These are phyloP conservation scores for Porodaedalea pini DNA, from an alignment of 1,284 basidiomycete genomes.

Conservation along the genomic window DNA sequence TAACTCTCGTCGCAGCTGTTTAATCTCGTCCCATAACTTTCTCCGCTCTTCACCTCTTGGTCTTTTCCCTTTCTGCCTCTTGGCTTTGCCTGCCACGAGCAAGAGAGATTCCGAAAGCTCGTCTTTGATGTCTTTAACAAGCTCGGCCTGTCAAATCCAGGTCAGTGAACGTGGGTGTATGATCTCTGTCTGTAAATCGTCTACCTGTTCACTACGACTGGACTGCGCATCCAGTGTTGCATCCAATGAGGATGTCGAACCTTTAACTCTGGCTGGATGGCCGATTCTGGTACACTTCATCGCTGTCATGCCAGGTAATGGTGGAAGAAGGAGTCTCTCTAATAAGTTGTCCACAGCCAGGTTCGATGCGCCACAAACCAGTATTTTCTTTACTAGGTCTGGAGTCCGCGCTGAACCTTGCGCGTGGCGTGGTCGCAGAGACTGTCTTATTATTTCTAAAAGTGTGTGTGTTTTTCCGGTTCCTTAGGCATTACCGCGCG, in stretches of 20 bases:
- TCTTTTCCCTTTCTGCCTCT: constrained; percentile 67
- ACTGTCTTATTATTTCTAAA: constrained; percentile 85
- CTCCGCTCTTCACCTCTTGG: constrained; percentile 76
- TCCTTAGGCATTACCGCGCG: constrained; percentile 37
- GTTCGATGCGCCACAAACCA: constrained; percentile 91
- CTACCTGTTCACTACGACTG: constrained; percentile 69
- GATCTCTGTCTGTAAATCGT: constrained; percentile 4
- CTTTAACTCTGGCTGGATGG: constrained; percentile 90
- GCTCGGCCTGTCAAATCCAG: constrained; percentile 46
- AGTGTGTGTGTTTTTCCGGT: constrained; percentile 93
- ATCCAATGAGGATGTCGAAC: constrained; percentile 61
- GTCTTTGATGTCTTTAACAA: constrained; percentile 81
- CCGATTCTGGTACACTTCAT: constrained; percentile 78
- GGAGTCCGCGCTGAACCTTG: constrained; percentile 45
- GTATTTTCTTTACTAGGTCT: constrained; percentile 49
- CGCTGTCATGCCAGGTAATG: constrained; percentile 35
- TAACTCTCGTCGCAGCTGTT: constrained; percentile 86
- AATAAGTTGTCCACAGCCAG: constrained; percentile 90
- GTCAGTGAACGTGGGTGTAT: not conserved
- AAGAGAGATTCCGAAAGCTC: constrained; percentile 74
- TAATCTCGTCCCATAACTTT: constrained; percentile 90
- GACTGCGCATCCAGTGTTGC: constrained; percentile 89
- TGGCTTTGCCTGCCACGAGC: constrained; percentile 73
- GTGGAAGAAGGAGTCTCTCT: constrained; percentile 70
- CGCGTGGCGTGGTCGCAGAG: constrained; percentile 43